Base-by-base conservation (phyloP, 2,329 filamentous ascomycete species). In the Ascosphaera apis region DNA sequence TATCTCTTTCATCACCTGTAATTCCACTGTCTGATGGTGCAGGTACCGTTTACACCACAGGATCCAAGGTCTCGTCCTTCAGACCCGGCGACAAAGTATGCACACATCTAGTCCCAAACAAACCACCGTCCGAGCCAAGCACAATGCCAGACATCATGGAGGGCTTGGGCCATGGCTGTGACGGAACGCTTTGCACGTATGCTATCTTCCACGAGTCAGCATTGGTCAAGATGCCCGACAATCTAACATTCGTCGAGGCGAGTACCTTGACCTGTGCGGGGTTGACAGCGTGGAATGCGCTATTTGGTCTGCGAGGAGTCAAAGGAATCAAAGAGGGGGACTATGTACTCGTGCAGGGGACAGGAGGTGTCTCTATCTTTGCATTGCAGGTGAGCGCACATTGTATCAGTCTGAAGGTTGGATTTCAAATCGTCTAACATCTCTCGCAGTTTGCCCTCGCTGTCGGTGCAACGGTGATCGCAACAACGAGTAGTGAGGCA, bases 141-240 rank as follows among this genome's bases (percentile, higher is more conserved):
- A 7, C 3, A 33, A 61, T 32, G 55, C 53, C 17, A n/a, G n/a
- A n/a, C n/a, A 38, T 56, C 3, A 37, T 40, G 1, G 70, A 69
- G 1, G 75, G 75, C 2, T 65, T 83, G 1, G 79, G 79, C 37
- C 77, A 76, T 34, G 61, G 61, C 8, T 38, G 76, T 1, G 69
- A 83, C 45, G 80, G 80, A 39, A 67, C 66, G 0, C 62, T 86
- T 17, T 67, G 76, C 32, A 61, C 76, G 44, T 72, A 76, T 43
- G 76, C 59, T 40, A 66, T 69, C 8, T 82, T 78, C 49, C 62
- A 68, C 40, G 72, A 82, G 56, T 65, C 52, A 15, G 77, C 76
- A 2, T 60, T 86, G 3, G 74, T 82, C 12, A 57, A 56, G 33
- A 60, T 67, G 38, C 79, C 80, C 1, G 49, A 48, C 15, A 66